Evolutionary conservation across 257 asterid genomes (phyloP).

Genomic region (Salvia miltiorrhiza): DNA sequence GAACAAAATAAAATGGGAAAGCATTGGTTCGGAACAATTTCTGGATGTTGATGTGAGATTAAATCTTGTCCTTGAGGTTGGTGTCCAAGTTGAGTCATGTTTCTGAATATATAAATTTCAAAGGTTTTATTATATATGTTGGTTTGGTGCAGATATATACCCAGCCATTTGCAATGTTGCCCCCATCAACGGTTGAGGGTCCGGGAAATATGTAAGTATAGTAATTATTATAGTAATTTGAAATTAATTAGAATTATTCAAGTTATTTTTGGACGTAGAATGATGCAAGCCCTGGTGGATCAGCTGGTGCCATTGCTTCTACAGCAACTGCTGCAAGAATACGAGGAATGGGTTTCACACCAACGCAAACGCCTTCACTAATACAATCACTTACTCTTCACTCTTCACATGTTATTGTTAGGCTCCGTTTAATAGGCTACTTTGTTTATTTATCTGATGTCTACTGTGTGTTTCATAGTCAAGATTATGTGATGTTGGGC

Average conservation of each 20-base stretch:
- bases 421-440: no score
- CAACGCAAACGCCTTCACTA: slow-evolving; percentile 16
- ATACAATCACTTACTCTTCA: no score
- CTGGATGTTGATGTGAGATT: slow-evolving; percentile 3
- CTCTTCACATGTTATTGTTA: no score
- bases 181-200: slow-evolving; percentile 60
- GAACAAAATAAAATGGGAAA: slow-evolving; percentile 1
- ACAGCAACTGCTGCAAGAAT: slow-evolving; percentile 52
- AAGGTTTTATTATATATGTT: no score
- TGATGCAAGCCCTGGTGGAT: background rate
- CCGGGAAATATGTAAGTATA: slow-evolving; percentile 64
- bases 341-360: slow-evolving; percentile 34
- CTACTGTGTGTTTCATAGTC: no score
- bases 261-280: background rate
- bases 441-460: no score
- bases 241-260: no score
- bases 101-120: no score
- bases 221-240: no score
- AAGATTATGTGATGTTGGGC: no score
- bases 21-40: background rate
- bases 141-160: slow-evolving; percentile 50
- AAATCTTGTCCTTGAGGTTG: background rate
- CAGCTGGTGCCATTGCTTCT: slow-evolving; percentile 25
- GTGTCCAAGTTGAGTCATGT: background rate
- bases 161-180: slow-evolving; percentile 58